Evolutionary conservation across 2,329 filamentous ascomycete species (phyloP), one percentile per base, ranked within the genome.

Genomic region (Aplosporella prunicola): DNA sequence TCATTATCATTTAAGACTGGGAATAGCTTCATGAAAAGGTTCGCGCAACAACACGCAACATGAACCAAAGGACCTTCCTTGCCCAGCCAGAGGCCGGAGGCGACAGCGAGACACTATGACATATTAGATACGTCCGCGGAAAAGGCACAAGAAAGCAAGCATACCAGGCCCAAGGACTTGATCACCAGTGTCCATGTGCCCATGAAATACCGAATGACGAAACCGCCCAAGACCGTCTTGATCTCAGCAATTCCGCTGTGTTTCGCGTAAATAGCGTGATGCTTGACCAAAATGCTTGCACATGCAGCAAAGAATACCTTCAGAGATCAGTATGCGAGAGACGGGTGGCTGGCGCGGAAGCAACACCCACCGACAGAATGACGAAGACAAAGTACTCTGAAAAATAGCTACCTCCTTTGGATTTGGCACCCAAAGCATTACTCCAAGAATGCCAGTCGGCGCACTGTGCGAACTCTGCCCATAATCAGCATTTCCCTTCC

Each of bases 201-300:
- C 52, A 96, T 68, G 51, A 96, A 93, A 42, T 80, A 76, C 43
- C 80, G 74, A 44, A 98, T 95, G 20, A 98, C 80, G 57, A 95
- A 95, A 5, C 89, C 89, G 26, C 89, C 89, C 37, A 98, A 66
- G 7, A 98, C 76, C 3, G 88, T 95, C 68, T 98, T 98, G 63
- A 98, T 93, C 66, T 98, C 89, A 5, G 89, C 87, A 49, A 98
- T 95, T 62, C 89, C 89, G 56, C 86, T 94, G 54, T 96, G 89
- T 56, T 83, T 89, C 32, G 89, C 89, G 61, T 94, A 85, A 5
- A 82, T 69, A 16, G 85, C 86, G 60, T 88, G 96, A 49, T 81
- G 76, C 50, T 81, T 77, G 10, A 96, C 88, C 37, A 96, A 65
- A 36, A 88, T 56, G 36, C 82, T 84, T 8, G 91, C 86, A 41